Evolutionary conservation across 441 rosid species (phyloP), one percentile per base, ranked within the genome.

Genomic region (Cnidoscolus chayamansa): DNA sequence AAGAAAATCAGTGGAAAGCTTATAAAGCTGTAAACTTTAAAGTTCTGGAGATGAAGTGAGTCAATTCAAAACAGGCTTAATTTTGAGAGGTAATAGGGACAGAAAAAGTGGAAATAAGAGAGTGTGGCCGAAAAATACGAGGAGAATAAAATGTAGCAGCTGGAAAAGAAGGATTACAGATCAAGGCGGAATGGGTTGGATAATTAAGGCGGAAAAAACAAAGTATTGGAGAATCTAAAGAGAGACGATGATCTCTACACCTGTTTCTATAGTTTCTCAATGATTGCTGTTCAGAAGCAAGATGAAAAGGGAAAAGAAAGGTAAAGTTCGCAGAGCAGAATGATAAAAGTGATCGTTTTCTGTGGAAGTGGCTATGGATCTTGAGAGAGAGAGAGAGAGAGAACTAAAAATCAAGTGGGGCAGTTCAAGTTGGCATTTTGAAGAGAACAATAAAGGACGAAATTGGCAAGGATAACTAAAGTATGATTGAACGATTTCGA

Each of bases 81-180:
- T 48, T 20, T 32, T 25, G 71, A 40, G 37, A 68, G 20, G 47
- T 9, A 17, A 57, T n/a, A 58, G 10, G 30, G 57, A 16, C 10
- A 58, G 31, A 37, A 8, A 69, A 50, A 20, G 37, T 45, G 20
- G 43, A 40, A n/a, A 57, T 7, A 63, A 10, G 43, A 71, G 47
- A 70, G 30, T 51, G 75, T 63, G 70, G 78, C 76, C 82, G 77
- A 72, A 70, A 71, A 69, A 67, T 32, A 72, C 25, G 82, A 84
- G 76, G 58, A 63, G 78, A 73, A 81, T 72, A 82, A 81, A 85
- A 63, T 72, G 77, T 58, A 77, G 80, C 32, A 84, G 85, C 77
- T 75, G 72, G 63, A 73, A 76, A 77, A 60, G 49, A 65, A 60
- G 71, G 71, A 51, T 25, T 4, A 13, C 66, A 56, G 80, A 84